Conservation (phyloP, 2,329 filamentous ascomycete species). For the Cladosporium sphaerospermum region DNA sequence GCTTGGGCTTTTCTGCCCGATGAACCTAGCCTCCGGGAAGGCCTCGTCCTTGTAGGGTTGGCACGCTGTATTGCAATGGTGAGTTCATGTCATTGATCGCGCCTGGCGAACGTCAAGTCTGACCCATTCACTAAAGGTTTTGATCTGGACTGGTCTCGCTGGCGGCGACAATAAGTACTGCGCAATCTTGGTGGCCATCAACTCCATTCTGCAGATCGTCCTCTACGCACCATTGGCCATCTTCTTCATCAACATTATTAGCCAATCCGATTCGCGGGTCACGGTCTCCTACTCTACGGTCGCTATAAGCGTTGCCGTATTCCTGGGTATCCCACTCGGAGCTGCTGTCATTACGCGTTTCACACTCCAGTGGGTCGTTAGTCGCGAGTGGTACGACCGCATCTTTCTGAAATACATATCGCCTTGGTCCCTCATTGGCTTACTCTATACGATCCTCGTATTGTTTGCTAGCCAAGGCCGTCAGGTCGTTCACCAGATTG, state of each 20-base stretch:
- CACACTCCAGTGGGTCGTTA: slow-evolving; percentile 47
- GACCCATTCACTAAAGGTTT: slow-evolving; percentile 8
- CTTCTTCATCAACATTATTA: slow-evolving; percentile 57
- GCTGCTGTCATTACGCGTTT: slow-evolving; percentile 70
- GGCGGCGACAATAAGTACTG: slow-evolving; percentile 74
- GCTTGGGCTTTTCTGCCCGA: slow-evolving; percentile 56
- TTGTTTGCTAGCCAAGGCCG: slow-evolving; percentile 75
- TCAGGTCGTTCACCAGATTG: slow-evolving; percentile 74
- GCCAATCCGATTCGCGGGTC: slow-evolving; percentile 7
- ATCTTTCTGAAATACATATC: slow-evolving; percentile 61
- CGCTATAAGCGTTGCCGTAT: slow-evolving; percentile 73
- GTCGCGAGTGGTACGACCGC: slow-evolving; percentile 56
- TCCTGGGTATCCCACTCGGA: slow-evolving; percentile 71
- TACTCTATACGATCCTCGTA: slow-evolving; percentile 79
- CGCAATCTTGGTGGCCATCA: slow-evolving; percentile 49
- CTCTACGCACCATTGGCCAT: slow-evolving; percentile 41
- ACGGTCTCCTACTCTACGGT: slow-evolving; percentile 37
- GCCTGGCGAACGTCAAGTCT: slow-evolving; percentile 19
- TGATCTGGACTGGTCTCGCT: slow-evolving; percentile 72
- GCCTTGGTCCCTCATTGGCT: slow-evolving; percentile 71
- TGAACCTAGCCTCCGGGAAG: slow-evolving; percentile 44
- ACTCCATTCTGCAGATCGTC: slow-evolving; percentile 42
- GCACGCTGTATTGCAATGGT: slow-evolving; percentile 83
- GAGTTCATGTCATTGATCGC: neutral
- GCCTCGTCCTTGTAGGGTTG: slow-evolving; percentile 71